phyloP scores from a whole-genome alignment of 352 stramenopile species.

The Saprolegnia parasitica region DNA sequence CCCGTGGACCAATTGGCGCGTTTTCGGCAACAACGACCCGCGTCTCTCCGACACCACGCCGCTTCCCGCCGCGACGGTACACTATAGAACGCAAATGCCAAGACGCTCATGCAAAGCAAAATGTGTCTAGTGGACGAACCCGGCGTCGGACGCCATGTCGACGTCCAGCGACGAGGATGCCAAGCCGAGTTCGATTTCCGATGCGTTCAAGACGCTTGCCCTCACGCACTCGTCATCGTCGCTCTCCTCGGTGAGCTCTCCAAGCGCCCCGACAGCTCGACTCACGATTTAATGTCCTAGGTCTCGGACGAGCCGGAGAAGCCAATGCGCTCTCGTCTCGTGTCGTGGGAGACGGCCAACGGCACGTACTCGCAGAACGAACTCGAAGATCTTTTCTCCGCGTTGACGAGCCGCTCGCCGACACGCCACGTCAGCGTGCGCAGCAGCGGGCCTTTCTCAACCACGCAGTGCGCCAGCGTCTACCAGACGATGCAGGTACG shows the following conservation, averaged over 20 bases:
- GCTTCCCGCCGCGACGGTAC: neutral
- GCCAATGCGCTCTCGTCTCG: neutral
- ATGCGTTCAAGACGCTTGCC: constrained; percentile 12
- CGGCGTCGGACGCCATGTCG: constrained; percentile 19
- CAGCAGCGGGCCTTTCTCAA: constrained; percentile 37
- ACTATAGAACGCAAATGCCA: neutral
- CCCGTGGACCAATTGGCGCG: constrained; percentile 11
- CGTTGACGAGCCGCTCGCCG: constrained; percentile 51
- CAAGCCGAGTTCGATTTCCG: constrained; percentile 19
- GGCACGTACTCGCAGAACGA: constrained; percentile 18
- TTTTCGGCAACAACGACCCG: constrained; percentile 8
- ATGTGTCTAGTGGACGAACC: constrained; percentile 21
- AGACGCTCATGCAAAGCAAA: neutral
- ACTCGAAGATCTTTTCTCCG: constrained; percentile 44
- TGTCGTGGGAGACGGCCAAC: neutral
- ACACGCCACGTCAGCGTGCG: constrained; percentile 67
- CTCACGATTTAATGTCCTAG: too few species aligned
- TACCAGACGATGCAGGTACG: constrained; percentile 53
- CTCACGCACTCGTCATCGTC: constrained; percentile 17
- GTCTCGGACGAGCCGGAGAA: neutral
- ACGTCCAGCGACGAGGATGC: constrained; percentile 26
- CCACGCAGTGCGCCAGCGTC: constrained; percentile 41
- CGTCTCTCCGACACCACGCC: neutral
- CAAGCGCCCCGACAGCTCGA: too few species aligned
- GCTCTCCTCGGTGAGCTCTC: neutral